phyloP scores from a whole-genome alignment of 257 asterid species.

The Plantago major region DNA sequence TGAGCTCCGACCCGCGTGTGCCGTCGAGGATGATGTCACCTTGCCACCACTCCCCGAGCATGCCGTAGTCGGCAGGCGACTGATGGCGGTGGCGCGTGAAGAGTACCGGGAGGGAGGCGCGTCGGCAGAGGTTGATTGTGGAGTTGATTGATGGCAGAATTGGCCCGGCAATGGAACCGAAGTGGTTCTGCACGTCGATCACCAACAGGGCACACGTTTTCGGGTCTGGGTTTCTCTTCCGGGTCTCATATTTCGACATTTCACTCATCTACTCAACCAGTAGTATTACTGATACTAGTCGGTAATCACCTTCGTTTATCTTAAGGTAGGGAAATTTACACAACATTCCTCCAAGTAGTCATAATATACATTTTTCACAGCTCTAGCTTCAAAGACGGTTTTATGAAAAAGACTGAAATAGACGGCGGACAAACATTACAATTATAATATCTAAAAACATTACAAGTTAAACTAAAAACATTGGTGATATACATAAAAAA shows the following conservation, averaged over 20 bases:
- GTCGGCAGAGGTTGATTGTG: conserved; percentile 57
- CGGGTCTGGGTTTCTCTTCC: conserved; percentile 45
- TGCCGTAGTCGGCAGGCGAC: conserved; percentile 48
- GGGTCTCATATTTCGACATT: conserved; percentile 47
- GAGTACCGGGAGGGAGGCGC: conserved; percentile 47
- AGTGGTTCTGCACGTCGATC: conserved; percentile 62
- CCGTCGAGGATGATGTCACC: conserved; percentile 67
- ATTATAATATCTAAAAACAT: too few relatives aligned
- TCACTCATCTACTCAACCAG: too few relatives aligned
- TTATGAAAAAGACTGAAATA: too few relatives aligned
- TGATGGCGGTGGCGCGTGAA: conserved; percentile 81
- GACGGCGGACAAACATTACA: too few relatives aligned
- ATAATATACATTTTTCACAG: too few relatives aligned
- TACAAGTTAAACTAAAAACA: too few relatives aligned
- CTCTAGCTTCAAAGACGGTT: too few relatives aligned
- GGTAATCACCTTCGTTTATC: too few relatives aligned
- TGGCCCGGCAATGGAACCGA: conserved; percentile 48
- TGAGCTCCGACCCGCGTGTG: conserved; percentile 46
- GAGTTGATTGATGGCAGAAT: conserved; percentile 42
- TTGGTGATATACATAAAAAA: too few relatives aligned
- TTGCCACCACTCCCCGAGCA: conserved; percentile 71
- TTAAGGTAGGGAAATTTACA: too few relatives aligned
- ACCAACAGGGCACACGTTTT: conserved; percentile 48
- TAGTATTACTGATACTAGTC: too few relatives aligned
- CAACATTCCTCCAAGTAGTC: too few relatives aligned